Evolutionary conservation across 768 basidiomycete genomes (phyloP).

Genomic region (Boletus eberwhitei): DNA sequence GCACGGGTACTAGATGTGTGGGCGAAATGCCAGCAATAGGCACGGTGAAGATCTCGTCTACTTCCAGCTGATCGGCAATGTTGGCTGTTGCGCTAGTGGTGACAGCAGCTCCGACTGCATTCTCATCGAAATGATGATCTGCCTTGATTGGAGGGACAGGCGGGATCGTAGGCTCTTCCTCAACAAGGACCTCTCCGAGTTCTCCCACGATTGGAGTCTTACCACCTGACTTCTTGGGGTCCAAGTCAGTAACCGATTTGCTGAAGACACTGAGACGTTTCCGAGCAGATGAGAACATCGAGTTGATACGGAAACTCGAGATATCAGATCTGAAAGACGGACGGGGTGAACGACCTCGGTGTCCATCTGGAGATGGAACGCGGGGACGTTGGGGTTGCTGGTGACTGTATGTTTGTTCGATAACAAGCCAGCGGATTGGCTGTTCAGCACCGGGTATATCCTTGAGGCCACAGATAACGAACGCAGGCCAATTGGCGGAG

Average conservation of each 20-base stretch:
- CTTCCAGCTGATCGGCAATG: conserved; percentile 10
- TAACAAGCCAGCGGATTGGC: conserved; percentile 58
- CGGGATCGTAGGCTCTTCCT: conserved; percentile 39
- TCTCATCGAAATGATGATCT: conserved; percentile 29
- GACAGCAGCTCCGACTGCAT: conserved; percentile 17
- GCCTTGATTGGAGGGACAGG: conserved; percentile 25
- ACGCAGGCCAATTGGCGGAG: conserved; percentile 60
- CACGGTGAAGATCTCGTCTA: background rate
- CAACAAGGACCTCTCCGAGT: conserved; percentile 65
- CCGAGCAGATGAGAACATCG: conserved; percentile 48
- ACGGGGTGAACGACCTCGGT: conserved; percentile 37
- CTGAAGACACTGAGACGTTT: conserved; percentile 67
- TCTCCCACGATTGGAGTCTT: conserved; percentile 53
- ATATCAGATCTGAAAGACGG: conserved; percentile 45
- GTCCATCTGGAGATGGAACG: conserved; percentile 24
- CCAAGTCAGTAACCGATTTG: conserved; percentile 20
- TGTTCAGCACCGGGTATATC: conserved; percentile 18
- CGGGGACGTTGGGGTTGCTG: conserved; percentile 35
- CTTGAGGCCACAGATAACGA: conserved; percentile 70
- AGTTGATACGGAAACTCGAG: conserved; percentile 34
- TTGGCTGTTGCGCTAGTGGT: conserved; percentile 22
- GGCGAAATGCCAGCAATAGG: background rate
- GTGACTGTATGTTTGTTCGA: conserved; percentile 57
- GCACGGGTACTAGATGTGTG: background rate
- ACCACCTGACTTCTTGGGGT: conserved; percentile 29